Percentiles rank a stretch among this genome's conserved stretches.
phyloP scores from a whole-genome alignment of 306 rosid genomes.

The Acacia confusa region DNA sequence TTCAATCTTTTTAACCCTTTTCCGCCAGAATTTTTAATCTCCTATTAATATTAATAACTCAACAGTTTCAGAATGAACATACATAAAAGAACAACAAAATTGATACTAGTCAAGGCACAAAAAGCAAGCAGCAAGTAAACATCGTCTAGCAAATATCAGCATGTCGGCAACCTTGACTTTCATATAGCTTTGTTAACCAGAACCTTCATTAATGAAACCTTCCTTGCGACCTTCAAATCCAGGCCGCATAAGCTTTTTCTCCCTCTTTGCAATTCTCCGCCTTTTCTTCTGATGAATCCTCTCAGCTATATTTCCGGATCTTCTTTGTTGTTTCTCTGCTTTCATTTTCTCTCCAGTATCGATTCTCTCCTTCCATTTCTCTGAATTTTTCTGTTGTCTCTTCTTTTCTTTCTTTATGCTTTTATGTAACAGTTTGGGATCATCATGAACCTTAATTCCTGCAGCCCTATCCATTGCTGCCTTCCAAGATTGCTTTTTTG shows the following conservation, averaged over 20 bases:
- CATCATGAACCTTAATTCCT: slow-evolving; percentile 83
- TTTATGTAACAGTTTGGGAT: slow-evolving; percentile 62
- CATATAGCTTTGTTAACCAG: slow-evolving; percentile 14
- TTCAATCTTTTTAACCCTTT: neutral
- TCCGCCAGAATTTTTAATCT: neutral
- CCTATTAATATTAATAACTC: neutral
- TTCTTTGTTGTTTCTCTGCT: slow-evolving; percentile 70
- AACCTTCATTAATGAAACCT: slow-evolving; percentile 56
- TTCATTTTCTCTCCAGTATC: slow-evolving; percentile 65
- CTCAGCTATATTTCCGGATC: slow-evolving; percentile 67
- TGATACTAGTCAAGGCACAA: neutral
- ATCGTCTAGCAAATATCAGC: slow-evolving; percentile 6
- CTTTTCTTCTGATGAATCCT: slow-evolving; percentile 69
- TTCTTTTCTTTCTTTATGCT: slow-evolving; percentile 69
- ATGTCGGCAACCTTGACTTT: slow-evolving; percentile 15
- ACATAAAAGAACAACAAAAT: neutral
- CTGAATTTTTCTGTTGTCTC: slow-evolving; percentile 68
- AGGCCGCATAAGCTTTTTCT: slow-evolving; percentile 85
- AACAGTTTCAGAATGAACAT: neutral
- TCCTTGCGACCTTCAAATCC: slow-evolving; percentile 92
- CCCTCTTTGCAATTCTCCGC: slow-evolving; percentile 75
- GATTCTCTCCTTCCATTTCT: slow-evolving; percentile 75
- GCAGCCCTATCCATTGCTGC: slow-evolving; percentile 82
- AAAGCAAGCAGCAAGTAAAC: neutral
- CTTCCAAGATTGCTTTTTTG: slow-evolving; percentile 68